A percentile compares a stretch with the other conserved stretches of the same genome.
phyloP scores from a whole-genome alignment of 495 filamentous ascomycete genomes.

The Ramalina intermedia region DNA sequence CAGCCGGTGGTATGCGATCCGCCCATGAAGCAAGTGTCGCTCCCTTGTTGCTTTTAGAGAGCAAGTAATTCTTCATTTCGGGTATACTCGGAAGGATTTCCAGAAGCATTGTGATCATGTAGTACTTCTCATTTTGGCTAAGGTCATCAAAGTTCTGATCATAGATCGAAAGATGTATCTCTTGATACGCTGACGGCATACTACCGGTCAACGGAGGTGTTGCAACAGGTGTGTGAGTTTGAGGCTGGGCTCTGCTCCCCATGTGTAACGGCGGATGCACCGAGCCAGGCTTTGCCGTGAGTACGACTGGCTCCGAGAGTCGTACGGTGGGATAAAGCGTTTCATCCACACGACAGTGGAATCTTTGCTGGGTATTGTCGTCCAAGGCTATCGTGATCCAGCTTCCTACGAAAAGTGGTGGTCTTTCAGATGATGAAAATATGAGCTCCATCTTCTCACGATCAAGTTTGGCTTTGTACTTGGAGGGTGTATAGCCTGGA shows the following conservation, averaged over 20 bases:
- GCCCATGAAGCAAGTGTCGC: constrained; percentile 43
- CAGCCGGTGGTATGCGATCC: constrained; percentile 47
- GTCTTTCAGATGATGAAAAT: constrained; percentile 15
- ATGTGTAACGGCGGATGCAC: neutral
- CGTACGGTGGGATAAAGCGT: constrained; percentile 20
- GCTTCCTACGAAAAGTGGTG: constrained; percentile 33
- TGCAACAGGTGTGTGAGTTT: constrained; percentile 5
- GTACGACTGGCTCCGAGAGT: constrained; percentile 15
- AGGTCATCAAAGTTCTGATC: constrained; percentile 43
- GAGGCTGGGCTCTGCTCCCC: neutral
- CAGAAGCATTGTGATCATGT: constrained; percentile 43
- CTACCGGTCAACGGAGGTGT: constrained; percentile 6
- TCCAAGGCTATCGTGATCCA: constrained; percentile 40
- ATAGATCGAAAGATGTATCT: constrained; percentile 30
- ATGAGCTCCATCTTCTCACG: constrained; percentile 28
- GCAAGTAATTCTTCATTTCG: constrained; percentile 49
- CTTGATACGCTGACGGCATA: constrained; percentile 6
- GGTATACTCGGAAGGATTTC: constrained; percentile 52
- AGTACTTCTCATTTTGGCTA: constrained; percentile 29
- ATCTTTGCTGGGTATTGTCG: constrained; percentile 8
- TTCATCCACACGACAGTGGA: constrained; percentile 31
- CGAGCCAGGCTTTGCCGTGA: neutral
- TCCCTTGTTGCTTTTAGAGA: constrained; percentile 17
- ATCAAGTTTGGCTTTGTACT: constrained; percentile 13
- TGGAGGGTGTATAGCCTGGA: neutral